Evolutionary conservation across 2,329 filamentous ascomycete genomes (phyloP).

Genomic region (Fusarium chaquense): DNA sequence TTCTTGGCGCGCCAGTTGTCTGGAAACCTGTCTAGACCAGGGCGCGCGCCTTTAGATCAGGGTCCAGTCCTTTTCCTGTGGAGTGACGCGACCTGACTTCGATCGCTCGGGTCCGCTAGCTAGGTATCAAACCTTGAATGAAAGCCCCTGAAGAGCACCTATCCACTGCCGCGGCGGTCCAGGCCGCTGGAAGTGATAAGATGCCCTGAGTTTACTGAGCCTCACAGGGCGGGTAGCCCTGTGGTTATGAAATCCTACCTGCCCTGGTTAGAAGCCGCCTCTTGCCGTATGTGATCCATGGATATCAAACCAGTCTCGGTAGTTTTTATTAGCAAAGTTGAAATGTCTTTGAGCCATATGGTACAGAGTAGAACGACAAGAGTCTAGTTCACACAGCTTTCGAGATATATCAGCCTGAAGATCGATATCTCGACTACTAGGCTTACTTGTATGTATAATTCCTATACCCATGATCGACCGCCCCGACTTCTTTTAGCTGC

Average conservation of each 20-base stretch:
- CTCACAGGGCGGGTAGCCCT: constrained; percentile 32
- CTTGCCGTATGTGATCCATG: constrained; percentile 33
- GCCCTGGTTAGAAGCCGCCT: constrained; percentile 29
- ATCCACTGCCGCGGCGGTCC: constrained; percentile 26
- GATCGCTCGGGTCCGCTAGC: constrained; percentile 17
- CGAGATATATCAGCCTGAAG: background rate
- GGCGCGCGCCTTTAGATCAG: constrained; percentile 30
- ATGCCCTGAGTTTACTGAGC: constrained; percentile 31
- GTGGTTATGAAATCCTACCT: constrained; percentile 10
- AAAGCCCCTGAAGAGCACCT: constrained; percentile 39
- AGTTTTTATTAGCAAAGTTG: constrained; percentile 19
- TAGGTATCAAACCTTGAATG: constrained; percentile 12
- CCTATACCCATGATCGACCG: constrained; percentile 27
- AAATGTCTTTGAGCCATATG: constrained; percentile 20
- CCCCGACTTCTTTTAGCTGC: constrained; percentile 36
- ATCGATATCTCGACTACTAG: background rate
- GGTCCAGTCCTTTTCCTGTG: constrained; percentile 30
- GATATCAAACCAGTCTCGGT: constrained; percentile 34
- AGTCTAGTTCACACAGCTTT: background rate
- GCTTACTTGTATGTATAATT: constrained; percentile 21
- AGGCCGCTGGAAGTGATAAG: constrained; percentile 31
- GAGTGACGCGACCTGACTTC: constrained; percentile 35
- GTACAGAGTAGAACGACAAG: background rate
- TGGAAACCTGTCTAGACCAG: constrained; percentile 15
- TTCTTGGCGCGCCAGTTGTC: constrained; percentile 3